These are phyloP conservation scores for Rhypophila decipiens DNA, from an alignment of 495 filamentous ascomycete genomes.

Conservation along the genomic window DNA sequence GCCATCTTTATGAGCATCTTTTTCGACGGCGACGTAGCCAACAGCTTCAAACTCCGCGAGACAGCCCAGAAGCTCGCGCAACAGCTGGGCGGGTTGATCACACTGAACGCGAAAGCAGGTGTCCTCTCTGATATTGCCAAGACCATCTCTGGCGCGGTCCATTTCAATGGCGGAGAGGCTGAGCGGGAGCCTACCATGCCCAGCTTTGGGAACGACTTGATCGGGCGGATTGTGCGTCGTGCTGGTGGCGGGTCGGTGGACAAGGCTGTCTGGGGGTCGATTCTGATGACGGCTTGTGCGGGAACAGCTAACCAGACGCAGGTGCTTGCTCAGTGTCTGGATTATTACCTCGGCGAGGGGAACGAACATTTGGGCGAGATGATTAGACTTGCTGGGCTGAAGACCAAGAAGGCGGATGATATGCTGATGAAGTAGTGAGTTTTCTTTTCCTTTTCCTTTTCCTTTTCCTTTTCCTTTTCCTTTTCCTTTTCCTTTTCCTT, in stretches of 20 bases:
- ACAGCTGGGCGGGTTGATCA: slow-evolving; percentile 55
- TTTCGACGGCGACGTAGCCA: slow-evolving; percentile 36
- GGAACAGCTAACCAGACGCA: slow-evolving; percentile 56
- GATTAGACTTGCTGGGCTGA: slow-evolving; percentile 36
- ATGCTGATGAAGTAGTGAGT: slow-evolving; percentile 24
- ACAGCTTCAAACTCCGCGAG: slow-evolving; percentile 46
- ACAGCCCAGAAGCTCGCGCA: slow-evolving; percentile 52
- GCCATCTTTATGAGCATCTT: slow-evolving; percentile 51
- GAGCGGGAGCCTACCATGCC: slow-evolving; percentile 45
- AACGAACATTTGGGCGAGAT: slow-evolving; percentile 50
- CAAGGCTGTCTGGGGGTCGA: slow-evolving; percentile 59
- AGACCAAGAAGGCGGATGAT: slow-evolving; percentile 22
- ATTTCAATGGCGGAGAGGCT: slow-evolving; percentile 33
- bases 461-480: not conserved
- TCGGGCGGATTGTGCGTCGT: slow-evolving; percentile 54
- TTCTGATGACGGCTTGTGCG: slow-evolving; percentile 45
- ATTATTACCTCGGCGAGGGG: slow-evolving; percentile 61
- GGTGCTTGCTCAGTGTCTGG: slow-evolving; percentile 65
- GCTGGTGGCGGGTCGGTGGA: slow-evolving; percentile 47
- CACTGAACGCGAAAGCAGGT: slow-evolving; percentile 49
- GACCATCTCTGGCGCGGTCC: slow-evolving; percentile 9
- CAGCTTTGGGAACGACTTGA: slow-evolving; percentile 61
- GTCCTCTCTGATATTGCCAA: slow-evolving; percentile 46
- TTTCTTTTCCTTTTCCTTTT: not conserved
- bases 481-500: too few species aligned